Evolutionary conservation across 345 rosid genomes (phyloP).

Genomic region (Euphorbia pulcherrima): DNA sequence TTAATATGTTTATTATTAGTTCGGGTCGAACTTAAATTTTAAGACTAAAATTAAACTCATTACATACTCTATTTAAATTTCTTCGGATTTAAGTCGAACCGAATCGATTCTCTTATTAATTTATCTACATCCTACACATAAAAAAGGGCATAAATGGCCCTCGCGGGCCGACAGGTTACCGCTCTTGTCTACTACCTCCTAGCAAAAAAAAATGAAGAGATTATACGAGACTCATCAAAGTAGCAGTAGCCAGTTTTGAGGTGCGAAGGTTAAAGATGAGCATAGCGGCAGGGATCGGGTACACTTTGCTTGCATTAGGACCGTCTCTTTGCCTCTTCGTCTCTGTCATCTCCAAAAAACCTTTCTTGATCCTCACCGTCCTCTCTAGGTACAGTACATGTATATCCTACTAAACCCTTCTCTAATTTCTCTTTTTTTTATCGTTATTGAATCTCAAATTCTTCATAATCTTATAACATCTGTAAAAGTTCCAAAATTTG

Average conservation of each 20-base stretch:
- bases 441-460: neutral
- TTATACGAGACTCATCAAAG: neutral
- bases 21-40: too few relatives aligned
- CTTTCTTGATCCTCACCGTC: constrained; percentile 83
- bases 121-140: too few relatives aligned
- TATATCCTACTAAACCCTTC: neutral
- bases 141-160: too few relatives aligned
- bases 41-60: too few relatives aligned
- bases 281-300: constrained; percentile 86
- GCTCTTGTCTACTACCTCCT: too few relatives aligned
- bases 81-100: too few relatives aligned
- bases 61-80: too few relatives aligned
- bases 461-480: too few relatives aligned
- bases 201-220: neutral
- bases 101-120: too few relatives aligned
- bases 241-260: neutral
- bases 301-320: constrained; percentile 75
- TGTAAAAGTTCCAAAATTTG: neutral
- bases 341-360: constrained; percentile 86
- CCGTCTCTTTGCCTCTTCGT: constrained; percentile 84
- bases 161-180: too few relatives aligned
- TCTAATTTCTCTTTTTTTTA: neutral
- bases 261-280: constrained; percentile 44
- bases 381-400: constrained; percentile 97
- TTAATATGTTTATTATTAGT: too few relatives aligned